Percentiles rank a stretch among this genome's conserved stretches.
Conservation (phyloP, 208 protist species). For the Acanthamoeba culbertsoni region DNA sequence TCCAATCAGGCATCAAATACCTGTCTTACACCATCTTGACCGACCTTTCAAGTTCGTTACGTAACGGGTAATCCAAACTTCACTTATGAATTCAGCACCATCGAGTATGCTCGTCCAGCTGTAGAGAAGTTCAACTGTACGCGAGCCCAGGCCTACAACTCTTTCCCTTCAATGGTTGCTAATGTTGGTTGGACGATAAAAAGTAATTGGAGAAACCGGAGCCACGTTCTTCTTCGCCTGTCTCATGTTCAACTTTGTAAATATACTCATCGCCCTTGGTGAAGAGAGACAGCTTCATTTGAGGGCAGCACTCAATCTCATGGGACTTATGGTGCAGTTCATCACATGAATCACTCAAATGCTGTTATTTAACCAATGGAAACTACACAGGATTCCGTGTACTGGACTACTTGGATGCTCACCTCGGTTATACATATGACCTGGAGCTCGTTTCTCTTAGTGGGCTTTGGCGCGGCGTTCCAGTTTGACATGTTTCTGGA, state of each 20-base stretch:
- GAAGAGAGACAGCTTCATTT: constrained; percentile 75
- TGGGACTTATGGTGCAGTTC: constrained; percentile 70
- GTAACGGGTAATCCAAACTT: neutral
- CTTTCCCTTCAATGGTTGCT: no score
- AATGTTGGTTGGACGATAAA: no score
- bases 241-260: constrained; percentile 78
- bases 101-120: neutral
- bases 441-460: constrained; percentile 29
- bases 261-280: constrained; percentile 59
- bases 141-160: neutral
- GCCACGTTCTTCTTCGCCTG: constrained; percentile 66
- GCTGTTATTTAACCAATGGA: neutral
- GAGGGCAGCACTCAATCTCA: constrained; percentile 72
- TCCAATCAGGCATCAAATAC: neutral
- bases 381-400: constrained; percentile 54
- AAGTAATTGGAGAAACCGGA: constrained; percentile 56
- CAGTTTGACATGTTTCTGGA: constrained; percentile 65
- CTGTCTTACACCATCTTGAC: neutral
- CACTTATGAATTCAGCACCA: neutral
- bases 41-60: neutral
- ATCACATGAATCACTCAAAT: neutral
- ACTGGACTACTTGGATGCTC: constrained; percentile 69
- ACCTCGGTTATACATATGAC: neutral
- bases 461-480: constrained; percentile 39
- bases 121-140: neutral